Conservation (phyloP, 306 rosid genomes). For the Ziziphus jujuba region DNA sequence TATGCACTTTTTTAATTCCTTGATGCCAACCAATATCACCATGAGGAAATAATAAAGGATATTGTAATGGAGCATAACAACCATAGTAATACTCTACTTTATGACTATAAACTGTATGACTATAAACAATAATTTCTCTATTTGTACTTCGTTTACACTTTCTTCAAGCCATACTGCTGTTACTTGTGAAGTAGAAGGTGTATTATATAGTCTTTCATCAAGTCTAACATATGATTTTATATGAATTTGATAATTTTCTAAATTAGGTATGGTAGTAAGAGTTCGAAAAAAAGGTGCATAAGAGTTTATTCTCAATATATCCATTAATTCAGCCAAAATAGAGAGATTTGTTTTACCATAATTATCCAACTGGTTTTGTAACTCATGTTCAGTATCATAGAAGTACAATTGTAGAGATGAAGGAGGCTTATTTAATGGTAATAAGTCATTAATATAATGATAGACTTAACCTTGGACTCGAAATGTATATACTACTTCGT, state of each 20-base stretch:
- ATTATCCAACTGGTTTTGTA: not conserved
- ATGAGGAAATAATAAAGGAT: no score
- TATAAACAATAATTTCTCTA: not conserved
- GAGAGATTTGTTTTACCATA: not conserved
- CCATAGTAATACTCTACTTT: not conserved
- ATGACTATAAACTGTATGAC: not conserved
- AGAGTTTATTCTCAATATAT: not conserved
- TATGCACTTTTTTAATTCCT: not conserved
- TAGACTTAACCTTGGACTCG: not conserved
- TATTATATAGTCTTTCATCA: no score
- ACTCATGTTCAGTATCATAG: not conserved
- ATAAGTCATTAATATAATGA: no score
- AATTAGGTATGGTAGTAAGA: not conserved
- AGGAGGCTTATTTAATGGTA: no score
- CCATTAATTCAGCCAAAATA: not conserved
- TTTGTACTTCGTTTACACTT: not conserved
- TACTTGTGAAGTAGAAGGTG: not conserved
- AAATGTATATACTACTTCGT: not conserved
- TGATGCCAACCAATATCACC: constrained; percentile 11
- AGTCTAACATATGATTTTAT: not conserved
- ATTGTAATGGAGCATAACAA: constrained; percentile 1
- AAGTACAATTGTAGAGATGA: not conserved
- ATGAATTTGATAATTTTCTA: not conserved
- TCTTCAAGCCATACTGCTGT: not conserved
- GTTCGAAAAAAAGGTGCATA: not conserved